These are phyloP conservation scores for Euphorbia celastroides DNA, from an alignment of 441 rosid species.

Conservation along the genomic window DNA sequence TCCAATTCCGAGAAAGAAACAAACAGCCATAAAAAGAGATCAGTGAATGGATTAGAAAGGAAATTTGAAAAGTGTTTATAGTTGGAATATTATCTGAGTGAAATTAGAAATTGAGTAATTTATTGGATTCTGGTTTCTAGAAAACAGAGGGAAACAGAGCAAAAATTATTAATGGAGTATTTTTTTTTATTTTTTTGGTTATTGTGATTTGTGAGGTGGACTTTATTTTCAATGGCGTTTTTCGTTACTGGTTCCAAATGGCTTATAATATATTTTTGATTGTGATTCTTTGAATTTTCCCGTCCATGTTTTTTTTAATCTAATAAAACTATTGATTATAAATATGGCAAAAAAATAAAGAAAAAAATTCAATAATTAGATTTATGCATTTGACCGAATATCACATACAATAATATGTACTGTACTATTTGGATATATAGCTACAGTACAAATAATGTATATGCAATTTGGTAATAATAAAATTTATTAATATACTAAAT, in stretches of 20 bases:
- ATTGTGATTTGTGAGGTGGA: not conserved
- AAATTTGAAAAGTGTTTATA: not conserved
- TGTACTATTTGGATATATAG: too few species aligned
- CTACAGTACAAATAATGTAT: too few species aligned
- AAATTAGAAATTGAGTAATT: slow-evolving; percentile 1
- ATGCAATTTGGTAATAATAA: too few species aligned
- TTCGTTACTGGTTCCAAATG: not conserved
- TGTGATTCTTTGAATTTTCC: not conserved
- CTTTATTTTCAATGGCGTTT: not conserved
- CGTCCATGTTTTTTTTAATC: too few species aligned
- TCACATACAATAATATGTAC: too few species aligned
- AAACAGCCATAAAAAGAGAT: not conserved
- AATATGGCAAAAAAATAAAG: too few species aligned
- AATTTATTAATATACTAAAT: too few species aligned
- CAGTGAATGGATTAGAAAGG: not conserved
- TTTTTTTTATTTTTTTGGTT: not conserved
- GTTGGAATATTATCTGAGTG: not conserved
- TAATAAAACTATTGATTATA: too few species aligned
- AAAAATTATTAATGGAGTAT: too few species aligned
- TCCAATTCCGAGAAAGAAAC: slow-evolving; percentile 8
- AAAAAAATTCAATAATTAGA: too few species aligned
- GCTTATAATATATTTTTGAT: not conserved
- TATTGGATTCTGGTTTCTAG: not conserved
- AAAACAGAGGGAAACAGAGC: not conserved
- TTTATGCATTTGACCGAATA: too few species aligned